These are phyloP conservation scores for Pythium coloratum DNA, from an alignment of 352 stramenopile genomes.

Conservation along the genomic window DNA sequence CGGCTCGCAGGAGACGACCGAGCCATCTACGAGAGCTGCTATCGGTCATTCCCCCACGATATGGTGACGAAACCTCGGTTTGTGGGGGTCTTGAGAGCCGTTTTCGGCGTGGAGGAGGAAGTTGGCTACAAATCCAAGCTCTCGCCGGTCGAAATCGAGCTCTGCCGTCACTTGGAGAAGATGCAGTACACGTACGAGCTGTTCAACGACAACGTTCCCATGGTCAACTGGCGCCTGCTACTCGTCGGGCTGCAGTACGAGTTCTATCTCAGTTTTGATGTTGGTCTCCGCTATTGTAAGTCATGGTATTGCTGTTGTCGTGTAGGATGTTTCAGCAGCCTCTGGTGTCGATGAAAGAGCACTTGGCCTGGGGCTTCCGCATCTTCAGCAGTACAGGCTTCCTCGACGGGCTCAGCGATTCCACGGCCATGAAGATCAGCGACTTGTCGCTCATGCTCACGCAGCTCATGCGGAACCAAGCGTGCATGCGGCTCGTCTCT, in stretches of 20 bases:
- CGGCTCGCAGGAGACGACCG: slow-evolving; percentile 59
- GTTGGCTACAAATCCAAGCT: slow-evolving; percentile 27
- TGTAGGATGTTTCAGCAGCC: slow-evolving; percentile 56
- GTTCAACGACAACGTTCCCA: slow-evolving; percentile 42
- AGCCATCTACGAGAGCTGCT: slow-evolving; percentile 68
- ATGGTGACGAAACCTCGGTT: slow-evolving; percentile 71
- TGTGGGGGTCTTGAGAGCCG: slow-evolving; percentile 54
- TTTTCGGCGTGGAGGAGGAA: slow-evolving; percentile 45
- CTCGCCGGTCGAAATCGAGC: slow-evolving; percentile 25
- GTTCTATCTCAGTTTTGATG: neutral
- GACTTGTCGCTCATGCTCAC: slow-evolving; percentile 59
- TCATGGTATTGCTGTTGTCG: no score
- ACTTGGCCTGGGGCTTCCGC: slow-evolving; percentile 59
- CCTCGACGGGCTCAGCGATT: slow-evolving; percentile 40
- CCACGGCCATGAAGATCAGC: slow-evolving; percentile 31
- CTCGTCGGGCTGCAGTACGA: slow-evolving; percentile 54
- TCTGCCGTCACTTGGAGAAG: slow-evolving; percentile 57
- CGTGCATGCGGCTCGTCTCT: slow-evolving; percentile 46
- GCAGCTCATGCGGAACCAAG: slow-evolving; percentile 49
- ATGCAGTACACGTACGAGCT: slow-evolving; percentile 69
- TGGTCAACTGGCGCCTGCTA: slow-evolving; percentile 70
- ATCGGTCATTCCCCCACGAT: slow-evolving; percentile 66
- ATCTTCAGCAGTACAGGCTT: slow-evolving; percentile 54
- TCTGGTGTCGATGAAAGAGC: slow-evolving; percentile 50
- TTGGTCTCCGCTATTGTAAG: neutral